Conservation (phyloP, 441 rosid genomes). For the Biscutella laevigata region DNA sequence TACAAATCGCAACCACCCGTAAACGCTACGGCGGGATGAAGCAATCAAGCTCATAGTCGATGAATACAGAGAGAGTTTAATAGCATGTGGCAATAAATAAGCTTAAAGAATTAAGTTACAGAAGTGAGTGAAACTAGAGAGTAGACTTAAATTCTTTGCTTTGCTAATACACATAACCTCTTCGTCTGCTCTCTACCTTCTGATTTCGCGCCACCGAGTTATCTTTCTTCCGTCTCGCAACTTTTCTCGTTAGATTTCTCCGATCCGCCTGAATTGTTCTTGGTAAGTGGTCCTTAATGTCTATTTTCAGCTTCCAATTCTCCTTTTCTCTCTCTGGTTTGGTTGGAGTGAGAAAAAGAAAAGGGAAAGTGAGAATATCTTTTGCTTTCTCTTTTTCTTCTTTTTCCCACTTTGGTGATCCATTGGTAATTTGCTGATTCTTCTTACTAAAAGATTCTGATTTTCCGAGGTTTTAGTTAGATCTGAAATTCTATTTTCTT, state of each 20-base stretch:
- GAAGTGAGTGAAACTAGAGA: too few relatives aligned
- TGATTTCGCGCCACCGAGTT: conserved; percentile 22
- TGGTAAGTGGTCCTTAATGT: conserved; percentile 27
- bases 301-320: not conserved
- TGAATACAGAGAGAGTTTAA: too few relatives aligned
- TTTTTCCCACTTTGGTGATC: conserved; percentile 2
- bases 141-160: conserved; percentile 14
- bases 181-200: conserved; percentile 8
- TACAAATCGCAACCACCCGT: too few relatives aligned
- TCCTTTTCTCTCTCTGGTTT: not conserved
- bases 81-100: too few relatives aligned
- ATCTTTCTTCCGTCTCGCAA: not conserved
- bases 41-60: too few relatives aligned
- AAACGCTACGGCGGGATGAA: too few relatives aligned
- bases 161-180: not conserved
- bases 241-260: conserved; percentile 11
- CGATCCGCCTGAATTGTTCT: conserved; percentile 18
- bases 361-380: conserved; percentile 20
- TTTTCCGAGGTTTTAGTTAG: not conserved
- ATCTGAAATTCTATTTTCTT: not conserved
- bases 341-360: conserved; percentile 2
- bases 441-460: not conserved
- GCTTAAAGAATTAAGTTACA: too few relatives aligned
- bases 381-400: conserved; percentile 12
- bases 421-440: not conserved